Percentiles rank a stretch among this genome's conserved stretches.
These are phyloP conservation scores for Raphanus hybrid DNA, from an alignment of 441 rosid species.

Conservation along the genomic window DNA sequence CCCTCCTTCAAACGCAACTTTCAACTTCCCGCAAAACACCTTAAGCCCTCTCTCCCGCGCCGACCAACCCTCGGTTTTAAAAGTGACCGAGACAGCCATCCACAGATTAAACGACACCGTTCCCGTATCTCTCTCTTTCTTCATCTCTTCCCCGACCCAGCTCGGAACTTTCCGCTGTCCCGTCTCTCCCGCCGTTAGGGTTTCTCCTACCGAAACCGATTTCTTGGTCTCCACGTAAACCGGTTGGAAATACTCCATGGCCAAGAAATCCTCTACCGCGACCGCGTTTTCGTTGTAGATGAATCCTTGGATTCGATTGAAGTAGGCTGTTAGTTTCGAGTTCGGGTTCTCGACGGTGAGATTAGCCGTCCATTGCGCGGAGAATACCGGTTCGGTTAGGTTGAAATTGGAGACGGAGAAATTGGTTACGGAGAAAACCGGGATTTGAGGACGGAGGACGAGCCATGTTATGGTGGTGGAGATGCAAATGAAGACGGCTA, in stretches of 20 bases:
- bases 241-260: constrained; percentile 33
- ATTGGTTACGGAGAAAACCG: constrained; percentile 44
- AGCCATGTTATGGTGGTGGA: constrained; percentile 42
- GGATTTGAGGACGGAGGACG: constrained; percentile 44
- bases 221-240: constrained; percentile 36
- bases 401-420: constrained; percentile 52
- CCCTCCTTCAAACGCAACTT: constrained; percentile 41
- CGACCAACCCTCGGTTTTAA: constrained; percentile 47
- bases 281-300: constrained; percentile 21
- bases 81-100: constrained; percentile 42
- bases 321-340: constrained; percentile 36
- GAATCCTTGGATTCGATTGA: constrained; percentile 45
- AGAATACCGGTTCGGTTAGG: constrained; percentile 45
- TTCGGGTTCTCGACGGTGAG: constrained; percentile 47
- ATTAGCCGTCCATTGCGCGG: constrained; percentile 51
- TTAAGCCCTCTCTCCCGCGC: constrained; percentile 40
- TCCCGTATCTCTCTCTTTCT: constrained; percentile 46
- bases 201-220: constrained; percentile 27
- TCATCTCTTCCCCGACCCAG: constrained; percentile 44
- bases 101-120: constrained; percentile 44
- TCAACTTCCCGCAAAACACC: constrained; percentile 52
- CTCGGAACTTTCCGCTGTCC: constrained; percentile 36
- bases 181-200: constrained; percentile 29
- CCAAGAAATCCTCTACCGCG: constrained; percentile 37
- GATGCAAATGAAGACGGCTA: constrained; percentile 32